Conservation (phyloP, 2,329 filamentous ascomycete genomes). For the Phoma herbarum region DNA sequence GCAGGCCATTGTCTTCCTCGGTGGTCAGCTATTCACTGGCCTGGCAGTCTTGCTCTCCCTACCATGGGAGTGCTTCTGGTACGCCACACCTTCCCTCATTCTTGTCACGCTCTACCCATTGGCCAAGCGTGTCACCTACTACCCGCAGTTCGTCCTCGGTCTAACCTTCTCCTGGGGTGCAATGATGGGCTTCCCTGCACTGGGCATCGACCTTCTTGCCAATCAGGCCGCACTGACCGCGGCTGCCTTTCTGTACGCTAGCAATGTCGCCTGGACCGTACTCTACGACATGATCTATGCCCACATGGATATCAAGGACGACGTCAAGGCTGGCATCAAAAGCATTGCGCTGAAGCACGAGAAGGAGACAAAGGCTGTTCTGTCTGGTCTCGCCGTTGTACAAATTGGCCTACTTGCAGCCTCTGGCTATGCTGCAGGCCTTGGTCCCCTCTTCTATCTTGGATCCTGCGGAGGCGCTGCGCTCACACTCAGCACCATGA, state of each 20-base stretch:
- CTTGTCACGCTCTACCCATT: slow-evolving; percentile 81
- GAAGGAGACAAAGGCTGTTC: slow-evolving; percentile 76
- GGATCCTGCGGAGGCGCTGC: slow-evolving; percentile 67
- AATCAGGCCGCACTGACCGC: slow-evolving; percentile 70
- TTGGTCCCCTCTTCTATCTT: slow-evolving; percentile 66
- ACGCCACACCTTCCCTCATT: slow-evolving; percentile 77
- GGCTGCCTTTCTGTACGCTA: slow-evolving; percentile 75
- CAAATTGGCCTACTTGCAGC: slow-evolving; percentile 76
- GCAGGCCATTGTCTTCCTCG: slow-evolving; percentile 77
- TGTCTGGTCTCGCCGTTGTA: slow-evolving; percentile 72
- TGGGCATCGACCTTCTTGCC: slow-evolving; percentile 77
- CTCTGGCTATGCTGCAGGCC: slow-evolving; percentile 70
- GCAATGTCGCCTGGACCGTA: slow-evolving; percentile 86
- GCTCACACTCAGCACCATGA: slow-evolving; percentile 65
- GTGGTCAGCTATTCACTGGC: slow-evolving; percentile 75
- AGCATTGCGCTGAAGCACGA: slow-evolving; percentile 85
- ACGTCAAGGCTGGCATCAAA: slow-evolving; percentile 86
- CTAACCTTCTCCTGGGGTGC: slow-evolving; percentile 90
- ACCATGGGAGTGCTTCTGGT: slow-evolving; percentile 75
- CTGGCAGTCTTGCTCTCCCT: slow-evolving; percentile 80
- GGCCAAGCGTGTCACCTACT: slow-evolving; percentile 86
- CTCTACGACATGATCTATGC: slow-evolving; percentile 94
- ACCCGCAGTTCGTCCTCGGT: slow-evolving; percentile 84
- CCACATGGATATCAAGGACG: slow-evolving; percentile 89
- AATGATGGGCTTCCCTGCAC: slow-evolving; percentile 84